Percentiles rank a stretch among this genome's conserved stretches.
Evolutionary conservation across 768 basidiomycete genomes (phyloP).

Genomic region (Postia placenta): DNA sequence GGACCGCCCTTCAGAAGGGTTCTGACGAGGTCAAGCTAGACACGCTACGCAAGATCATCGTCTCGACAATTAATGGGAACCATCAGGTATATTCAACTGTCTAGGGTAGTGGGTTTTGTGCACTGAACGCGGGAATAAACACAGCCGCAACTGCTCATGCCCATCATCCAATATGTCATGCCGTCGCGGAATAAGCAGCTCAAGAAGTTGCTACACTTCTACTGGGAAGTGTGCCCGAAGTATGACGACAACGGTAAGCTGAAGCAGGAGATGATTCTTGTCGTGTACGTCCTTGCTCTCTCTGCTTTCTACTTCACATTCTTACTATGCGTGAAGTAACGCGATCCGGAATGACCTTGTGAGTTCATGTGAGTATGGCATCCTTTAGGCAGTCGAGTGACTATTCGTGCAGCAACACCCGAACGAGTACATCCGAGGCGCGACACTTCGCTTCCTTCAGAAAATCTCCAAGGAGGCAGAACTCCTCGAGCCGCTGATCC

Average conservation of each 20-base stretch:
- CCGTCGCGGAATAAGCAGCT: constrained; percentile 93
- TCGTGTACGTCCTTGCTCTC: constrained; percentile 61
- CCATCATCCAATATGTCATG: constrained; percentile 96
- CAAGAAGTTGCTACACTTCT: constrained; percentile 94
- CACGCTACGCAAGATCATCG: constrained; percentile 90
- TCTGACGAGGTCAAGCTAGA: constrained; percentile 96
- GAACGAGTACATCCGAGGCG: constrained; percentile 98
- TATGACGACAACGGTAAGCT: constrained; percentile 95
- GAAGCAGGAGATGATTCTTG: constrained; percentile 99
- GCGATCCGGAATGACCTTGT: constrained; percentile 97
- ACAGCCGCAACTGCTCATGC: constrained; percentile 92
- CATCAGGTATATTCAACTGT: constrained; percentile 55
- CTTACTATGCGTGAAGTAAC: constrained; percentile 48
- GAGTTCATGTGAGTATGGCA: constrained; percentile 23
- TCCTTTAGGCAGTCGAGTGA: neutral
- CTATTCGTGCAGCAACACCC: constrained; percentile 80
- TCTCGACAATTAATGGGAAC: constrained; percentile 92
- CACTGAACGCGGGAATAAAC: neutral
- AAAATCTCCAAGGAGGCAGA: constrained; percentile 92
- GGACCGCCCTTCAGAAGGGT: constrained; percentile 85
- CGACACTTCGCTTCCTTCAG: constrained; percentile 93
- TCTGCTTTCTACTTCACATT: neutral
- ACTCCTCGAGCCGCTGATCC: constrained; percentile 91
- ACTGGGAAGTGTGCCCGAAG: constrained; percentile 98
- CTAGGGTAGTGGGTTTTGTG: neutral